Percentiles rank a stretch among this genome's conserved stretches.
These are phyloP conservation scores for Dillenia suffruticosa DNA, from an alignment of 164 flowering plant genomes.

Conservation along the genomic window DNA sequence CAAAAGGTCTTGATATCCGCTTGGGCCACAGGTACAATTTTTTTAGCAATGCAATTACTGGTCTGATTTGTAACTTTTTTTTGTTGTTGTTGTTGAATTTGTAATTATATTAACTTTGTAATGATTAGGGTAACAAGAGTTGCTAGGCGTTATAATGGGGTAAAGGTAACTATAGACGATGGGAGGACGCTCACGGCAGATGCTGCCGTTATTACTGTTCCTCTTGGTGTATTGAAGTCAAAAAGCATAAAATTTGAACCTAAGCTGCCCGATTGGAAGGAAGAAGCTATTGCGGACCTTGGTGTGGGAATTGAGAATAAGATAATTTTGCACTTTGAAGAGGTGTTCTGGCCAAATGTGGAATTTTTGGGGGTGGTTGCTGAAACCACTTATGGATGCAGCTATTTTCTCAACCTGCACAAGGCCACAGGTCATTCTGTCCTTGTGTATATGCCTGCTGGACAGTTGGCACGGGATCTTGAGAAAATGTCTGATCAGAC, in stretches of 20 bases:
- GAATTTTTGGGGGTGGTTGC: constrained; percentile 95
- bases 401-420: constrained; percentile 94
- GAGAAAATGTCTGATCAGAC: constrained; percentile 93
- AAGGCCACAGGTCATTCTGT: constrained; percentile 91
- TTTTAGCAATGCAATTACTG: background rate
- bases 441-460: constrained; percentile 97
- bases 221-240: constrained; percentile 84
- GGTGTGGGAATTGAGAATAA: constrained; percentile 93
- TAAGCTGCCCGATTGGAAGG: constrained; percentile 88
- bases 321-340: constrained; percentile 75
- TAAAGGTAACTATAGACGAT: constrained; percentile 70
- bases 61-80: background rate
- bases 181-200: constrained; percentile 77
- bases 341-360: constrained; percentile 97
- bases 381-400: constrained; percentile 76
- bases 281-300: constrained; percentile 69
- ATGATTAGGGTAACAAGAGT: constrained; percentile 60
- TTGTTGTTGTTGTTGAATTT: background rate
- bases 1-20: constrained; percentile 91
- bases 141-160: constrained; percentile 52
- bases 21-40: constrained; percentile 61
- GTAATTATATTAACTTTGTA: background rate
- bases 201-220: constrained; percentile 79
- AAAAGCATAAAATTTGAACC: constrained; percentile 71
- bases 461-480: constrained; percentile 75